Evolutionary conservation across 163 green algal species (phyloP), one percentile per base, ranked within the genome.

Genomic region (Picocystis sp.): DNA sequence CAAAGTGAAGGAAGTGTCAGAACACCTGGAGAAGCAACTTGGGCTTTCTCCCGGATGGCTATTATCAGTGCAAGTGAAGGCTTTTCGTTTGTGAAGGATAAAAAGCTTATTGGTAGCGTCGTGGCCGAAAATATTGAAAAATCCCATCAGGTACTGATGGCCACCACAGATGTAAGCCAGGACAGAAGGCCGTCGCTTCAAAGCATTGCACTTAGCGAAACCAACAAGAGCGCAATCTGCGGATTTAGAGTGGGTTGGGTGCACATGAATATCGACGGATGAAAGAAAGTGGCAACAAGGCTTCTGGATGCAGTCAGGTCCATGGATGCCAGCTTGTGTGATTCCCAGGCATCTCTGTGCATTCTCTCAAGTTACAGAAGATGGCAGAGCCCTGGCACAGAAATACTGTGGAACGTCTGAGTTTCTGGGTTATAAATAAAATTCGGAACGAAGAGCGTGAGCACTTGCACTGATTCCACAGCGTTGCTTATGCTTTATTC

Each of bases 231-330:
- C 29, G 29, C 29, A 1, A 56, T 58, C 22, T 67, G 68, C 49
- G 74, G 73, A 11, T 62, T 82, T 47, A 65, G 75, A 3, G 44
- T 78, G 22, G 57, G 80, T 41, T 82, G 74, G 74, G 69, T 76
- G 15, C 74, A 67, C 11, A 43, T 3, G 55, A 72, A 17, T 45
- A 56, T 21, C 58, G 74, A 9, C 50, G 67, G 14, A 58, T 63
- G 25, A 63, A n/a, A n/a, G n/a, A n/a, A 62, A 13, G 49, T 82
- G 53, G 75, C 66, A 9, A 70, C 61, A 14, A 61, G 64, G 34
- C 60, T 82, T 53, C 68, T 82, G 11, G 74, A 82, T 54, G 50
- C 50, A 33, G 60, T 53, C 17, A 70, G 67, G 59, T 70, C 49
- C 67, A 76, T 22, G 66, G 21, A 54, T 80, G 34, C 35, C 45